Base-by-base conservation (phyloP, 1,284 basidiomycete species). In the Rhodotorula sp. region DNA sequence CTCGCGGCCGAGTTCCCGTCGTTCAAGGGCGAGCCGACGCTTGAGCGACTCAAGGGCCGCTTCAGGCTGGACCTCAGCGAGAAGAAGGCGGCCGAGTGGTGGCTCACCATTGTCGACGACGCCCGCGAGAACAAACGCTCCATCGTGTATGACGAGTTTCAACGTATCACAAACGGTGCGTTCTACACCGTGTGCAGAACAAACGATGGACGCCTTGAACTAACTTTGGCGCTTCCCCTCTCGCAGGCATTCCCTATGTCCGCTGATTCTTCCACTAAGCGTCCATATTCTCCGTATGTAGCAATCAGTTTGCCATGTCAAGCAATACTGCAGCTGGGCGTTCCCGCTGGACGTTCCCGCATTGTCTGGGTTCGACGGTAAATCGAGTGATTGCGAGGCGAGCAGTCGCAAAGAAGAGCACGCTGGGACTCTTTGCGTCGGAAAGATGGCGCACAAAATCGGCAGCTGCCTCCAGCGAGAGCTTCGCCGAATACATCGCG, bases 21-120 rank as follows among this genome's bases (percentile, higher is more conserved):
- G 18, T 99, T 98, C 86, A 99, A 98, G 80, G 96, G 95, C 50
- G 91, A 96, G 78, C 84, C 85, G 0, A 97, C 94, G 1, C 95
- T 99, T 79, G 87, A 87, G 75, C 83, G 95, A 52, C 83, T 99
- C 54, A 85, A 87, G 65, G 92, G 95, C 67, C 86, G 96, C 40
- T 99, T 98, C 82, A 89, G 87, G 65, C 85, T 91, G 24, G 86
- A 89, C 28, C 80, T 96, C 65, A 89, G 86, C 68, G 95, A 99
- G 78, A 86, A 91, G 57, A 89, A 93, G 74, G 96, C 95, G 10
- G 94, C 94, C 1, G 89, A 94, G 37, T 94, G 86, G 81, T 96
- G 98, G 89, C 86, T 91, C 84, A 84, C 87, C 31, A 85, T 93
- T 48, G 89, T 98, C 69, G 86, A 87, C 74, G 95, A 99, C 78